Evolutionary conservation across 139 green algal genomes (phyloP).

Genomic region (Deuterostichococcus epilithicus): DNA sequence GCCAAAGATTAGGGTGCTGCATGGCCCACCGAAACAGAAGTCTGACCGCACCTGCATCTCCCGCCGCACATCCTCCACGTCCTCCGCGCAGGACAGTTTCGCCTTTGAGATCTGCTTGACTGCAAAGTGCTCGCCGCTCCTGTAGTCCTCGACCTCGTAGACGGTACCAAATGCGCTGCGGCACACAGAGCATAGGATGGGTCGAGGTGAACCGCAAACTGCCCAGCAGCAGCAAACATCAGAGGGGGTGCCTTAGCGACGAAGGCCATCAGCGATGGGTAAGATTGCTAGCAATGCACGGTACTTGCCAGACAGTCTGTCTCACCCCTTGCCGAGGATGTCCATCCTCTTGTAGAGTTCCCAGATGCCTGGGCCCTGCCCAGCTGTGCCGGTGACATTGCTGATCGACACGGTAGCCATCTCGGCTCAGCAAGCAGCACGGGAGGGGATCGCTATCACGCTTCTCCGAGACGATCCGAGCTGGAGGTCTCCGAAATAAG

Average conservation of each 20-base stretch:
- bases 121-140: slow-evolving; percentile 42
- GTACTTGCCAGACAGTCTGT: not conserved
- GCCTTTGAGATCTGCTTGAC: slow-evolving; percentile 86
- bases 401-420: too few species aligned
- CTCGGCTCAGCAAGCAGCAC: too few species aligned
- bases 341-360: not conserved
- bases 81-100: slow-evolving; percentile 74
- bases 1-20: not conserved
- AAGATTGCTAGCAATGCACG: not conserved
- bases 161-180: slow-evolving; percentile 54
- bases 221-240: not conserved
- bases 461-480: too few species aligned
- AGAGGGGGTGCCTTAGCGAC: not conserved
- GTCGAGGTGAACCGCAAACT: too few species aligned
- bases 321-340: not conserved
- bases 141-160: slow-evolving; percentile 34
- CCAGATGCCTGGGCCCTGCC: not conserved
- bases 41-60: slow-evolving; percentile 44
- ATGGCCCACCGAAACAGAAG: not conserved
- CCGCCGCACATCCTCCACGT: slow-evolving; percentile 81
- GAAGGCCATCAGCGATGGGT: not conserved
- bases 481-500: too few species aligned
- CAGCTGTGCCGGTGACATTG: not conserved
- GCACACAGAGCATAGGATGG: too few species aligned
- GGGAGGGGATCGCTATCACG: too few species aligned